These are phyloP conservation scores for Trichoderma atroviride DNA, from an alignment of 2,329 filamentous ascomycete genomes.

Conservation along the genomic window DNA sequence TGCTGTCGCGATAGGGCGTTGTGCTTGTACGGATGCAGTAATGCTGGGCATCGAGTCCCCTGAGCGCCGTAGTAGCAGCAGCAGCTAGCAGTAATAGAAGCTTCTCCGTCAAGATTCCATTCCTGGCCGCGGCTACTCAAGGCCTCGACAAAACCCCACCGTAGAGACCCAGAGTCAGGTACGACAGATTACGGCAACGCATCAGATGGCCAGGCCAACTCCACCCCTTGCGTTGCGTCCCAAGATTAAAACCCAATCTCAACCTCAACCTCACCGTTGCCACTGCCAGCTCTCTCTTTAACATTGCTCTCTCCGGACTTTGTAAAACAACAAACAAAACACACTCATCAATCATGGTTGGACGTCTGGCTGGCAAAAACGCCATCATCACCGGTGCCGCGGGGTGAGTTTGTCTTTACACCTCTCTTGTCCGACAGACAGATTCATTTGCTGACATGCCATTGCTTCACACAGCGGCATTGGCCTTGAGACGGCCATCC, in stretches of 20 bases:
- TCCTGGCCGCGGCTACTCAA: neutral
- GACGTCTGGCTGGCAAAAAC: conserved; percentile 63
- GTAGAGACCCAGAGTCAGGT: neutral
- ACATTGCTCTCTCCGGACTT: neutral
- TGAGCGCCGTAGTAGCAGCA: neutral
- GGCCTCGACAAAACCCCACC: neutral
- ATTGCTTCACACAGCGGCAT: conserved; percentile 67
- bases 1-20: neutral
- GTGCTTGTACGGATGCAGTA: neutral
- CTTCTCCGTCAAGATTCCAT: too few relatives aligned
- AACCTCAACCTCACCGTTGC: neutral
- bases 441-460: conserved; percentile 20
- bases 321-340: neutral
- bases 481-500: conserved; percentile 86
- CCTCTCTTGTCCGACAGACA: neutral
- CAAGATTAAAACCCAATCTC: conserved; percentile 20
- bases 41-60: neutral
- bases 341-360: conserved; percentile 35
- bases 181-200: conserved; percentile 13
- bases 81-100: neutral
- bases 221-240: conserved; percentile 13
- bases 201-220: neutral
- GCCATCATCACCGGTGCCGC: conserved; percentile 80
- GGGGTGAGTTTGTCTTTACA: conserved; percentile 60
- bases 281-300: neutral